Evolutionary conservation across 495 filamentous ascomycete genomes (phyloP), one percentile per base, ranked within the genome.

Genomic region (Platismatia glauca): DNA sequence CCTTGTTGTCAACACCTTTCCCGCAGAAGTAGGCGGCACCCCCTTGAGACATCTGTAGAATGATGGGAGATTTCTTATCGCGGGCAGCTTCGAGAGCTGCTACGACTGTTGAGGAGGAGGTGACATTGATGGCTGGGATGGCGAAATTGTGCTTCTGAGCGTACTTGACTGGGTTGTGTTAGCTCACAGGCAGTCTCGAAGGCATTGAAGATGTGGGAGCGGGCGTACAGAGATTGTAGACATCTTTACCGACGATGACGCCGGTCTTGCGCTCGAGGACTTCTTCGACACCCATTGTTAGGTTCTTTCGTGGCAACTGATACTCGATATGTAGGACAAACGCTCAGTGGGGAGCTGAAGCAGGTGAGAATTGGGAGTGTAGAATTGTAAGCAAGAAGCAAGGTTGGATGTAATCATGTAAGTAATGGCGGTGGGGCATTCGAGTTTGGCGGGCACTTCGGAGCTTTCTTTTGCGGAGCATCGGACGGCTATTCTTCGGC

Each of bases 121-220:
- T 97, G 69, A 96, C 89, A 75, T 95, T 94, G 74, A 97, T 92
- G 74, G 88, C 88, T 62, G 94, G 94, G 66, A 97, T 90, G 71
- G 94, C 93, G 68, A 89, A 97, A 43, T 84, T 75, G 63, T 93
- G 79, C 80, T 94, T 82, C 71, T 91, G 85, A 56, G 87, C 87
- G 74, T 96, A 88, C 72, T 88, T 82, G 81, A 96, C 95, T 67
- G 27, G 33, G 16, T 9, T 9, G 8, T 13, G 18, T 61, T n/a
- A 62, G 60, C 20, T 24, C 3, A 12, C 1, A 13, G 24, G 4
- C 33, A 13, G 8, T 33, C 48, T 3, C 0, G 5, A 33, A 4
- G 7, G 2, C 1, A 13, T 31, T 1, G 18, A 7, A 4, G 8
- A 24, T 7, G n/a, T 41, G 37, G 33, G 20, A 55, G 50, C 38